Evolutionary conservation across 2,329 filamentous ascomycete species (phyloP), one percentile per base, ranked within the genome.

Genomic region (Didymellaceae sp.): DNA sequence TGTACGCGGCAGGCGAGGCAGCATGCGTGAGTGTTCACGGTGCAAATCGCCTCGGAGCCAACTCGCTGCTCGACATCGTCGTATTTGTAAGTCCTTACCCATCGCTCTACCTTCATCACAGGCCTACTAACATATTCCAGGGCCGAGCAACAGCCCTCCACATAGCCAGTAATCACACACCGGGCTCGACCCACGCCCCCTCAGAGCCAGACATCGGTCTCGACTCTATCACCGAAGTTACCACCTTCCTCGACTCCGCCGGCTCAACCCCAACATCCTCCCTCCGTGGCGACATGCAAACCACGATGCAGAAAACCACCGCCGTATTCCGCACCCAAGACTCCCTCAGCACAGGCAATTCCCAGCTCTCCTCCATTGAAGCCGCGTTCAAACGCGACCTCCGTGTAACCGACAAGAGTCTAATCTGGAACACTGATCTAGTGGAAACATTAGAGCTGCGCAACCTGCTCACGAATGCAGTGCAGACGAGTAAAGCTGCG

Each of bases 351-450:
- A 51, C 50, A 2, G 77, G 77, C 1, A 65, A 73, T 34, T 31
- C 51, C 0, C 43, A 61, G 3, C 66, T 78, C n/a, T 28, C 52
- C n/a, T 24, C 59, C 9, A 66, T 79, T 5, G 71, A 77, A 43
- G 34, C 57, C 0, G 59, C 65, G 5, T 79, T 78, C 46, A 58
- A 56, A 11, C 62, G 55, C 5, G 60, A 72, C 10, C 47, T 80
- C 2, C 58, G 57, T 0, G 59, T 80, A 3, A 73, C 66, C 2
- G 78, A 80, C 51, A 68, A 71, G 43, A 74, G 68, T 14, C 60
- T 80, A 53, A 76, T 80, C n/a, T 80, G 78, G 78, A 80, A 80
- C 52, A 72, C 66, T 1, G 77, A 80, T 51, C 59, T 80, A 3
- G 66, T 80, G 2, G 78, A 80, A 60, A 78, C 77, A 8, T 64